Conservation (phyloP, 2,329 filamentous ascomycete genomes). For the Fusarium nelsonii region DNA sequence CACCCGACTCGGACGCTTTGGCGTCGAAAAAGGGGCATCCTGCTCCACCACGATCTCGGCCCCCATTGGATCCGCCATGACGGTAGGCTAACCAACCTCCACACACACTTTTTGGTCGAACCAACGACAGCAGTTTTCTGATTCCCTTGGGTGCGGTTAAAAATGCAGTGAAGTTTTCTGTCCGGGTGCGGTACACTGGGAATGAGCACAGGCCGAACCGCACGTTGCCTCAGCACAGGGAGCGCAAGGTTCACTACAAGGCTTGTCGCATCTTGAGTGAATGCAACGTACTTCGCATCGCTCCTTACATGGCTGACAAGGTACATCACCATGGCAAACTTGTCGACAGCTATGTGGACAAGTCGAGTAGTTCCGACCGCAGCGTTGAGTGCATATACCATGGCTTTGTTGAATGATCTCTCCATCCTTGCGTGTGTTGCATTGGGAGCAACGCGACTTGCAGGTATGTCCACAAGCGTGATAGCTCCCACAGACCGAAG, state of each 20-base stretch:
- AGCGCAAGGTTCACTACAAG: constrained; percentile 3
- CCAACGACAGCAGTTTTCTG: not conserved
- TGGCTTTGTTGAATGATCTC: not conserved
- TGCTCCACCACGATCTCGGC: too few relatives aligned
- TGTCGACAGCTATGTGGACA: constrained; percentile 2
- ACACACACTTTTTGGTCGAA: not conserved
- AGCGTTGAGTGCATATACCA: not conserved
- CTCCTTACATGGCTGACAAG: not conserved
- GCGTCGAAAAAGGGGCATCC: too few relatives aligned
- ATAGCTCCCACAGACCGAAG: not conserved
- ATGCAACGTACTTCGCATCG: constrained; percentile 3
- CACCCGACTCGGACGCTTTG: too few relatives aligned
- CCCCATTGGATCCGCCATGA: too few relatives aligned
- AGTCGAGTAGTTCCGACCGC: not conserved
- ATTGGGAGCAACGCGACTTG: not conserved
- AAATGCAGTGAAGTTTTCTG: not conserved
- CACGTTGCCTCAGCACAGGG: constrained; percentile 1
- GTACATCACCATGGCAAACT: not conserved
- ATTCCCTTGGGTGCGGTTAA: not conserved
- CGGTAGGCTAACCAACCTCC: not conserved
- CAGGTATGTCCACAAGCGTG: constrained; percentile 1
- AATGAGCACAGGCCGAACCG: not conserved
- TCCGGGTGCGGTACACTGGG: not conserved
- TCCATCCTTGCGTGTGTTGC: not conserved
- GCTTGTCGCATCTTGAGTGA: not conserved